Base-by-base conservation (phyloP, 441 rosid species). In the Geranium incanum region DNA sequence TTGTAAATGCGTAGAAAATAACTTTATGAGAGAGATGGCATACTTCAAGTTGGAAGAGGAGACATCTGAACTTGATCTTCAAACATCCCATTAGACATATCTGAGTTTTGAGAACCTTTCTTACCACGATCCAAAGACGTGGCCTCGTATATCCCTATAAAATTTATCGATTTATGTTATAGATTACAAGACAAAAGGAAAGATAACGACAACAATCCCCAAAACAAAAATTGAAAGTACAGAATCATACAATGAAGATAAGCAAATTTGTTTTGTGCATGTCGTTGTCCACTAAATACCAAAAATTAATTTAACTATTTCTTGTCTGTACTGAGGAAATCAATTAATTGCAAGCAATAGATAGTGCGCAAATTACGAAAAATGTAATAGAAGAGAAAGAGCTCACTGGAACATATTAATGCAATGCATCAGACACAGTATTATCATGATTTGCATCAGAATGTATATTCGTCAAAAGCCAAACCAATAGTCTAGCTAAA, bases 101-200 rank as follows among this genome's bases (percentile, higher is more conserved):
- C 86, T 36, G 84, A 71, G 69, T 85, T 85, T 65, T 80, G 71
- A 67, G 89, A 69, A 74, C 86, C 95, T 80, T 84, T 90, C 71
- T 79, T 83, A 70, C 80, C 57, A 59, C 84, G 89, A 39, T 87
- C 97, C 80, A 94, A 78, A 76, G 95, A 78, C 59, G 99, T 87
- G 4, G 95, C 97, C 70, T 90, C 91, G 43, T 81, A 84, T 81
- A 91, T 91, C 69, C 99, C 93, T 89, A 41, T 67, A 82, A 64
- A 72, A 73, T 71, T 70, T 28, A 15, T 1, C 23, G 8, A 59
- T 60, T 60, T 60, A 19, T 8, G 33, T 60, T 60, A 60, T 7
- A 2, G 15, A 3, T 21, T 60, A 19, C n/a, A 15, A 52, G 16
- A 52, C 18, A 12, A n/a, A n/a, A 52, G 16, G 59, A 15, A 52